These are phyloP conservation scores for Coniochaeta hoffmannii DNA, from an alignment of 2,329 filamentous ascomycete species.

Conservation along the genomic window DNA sequence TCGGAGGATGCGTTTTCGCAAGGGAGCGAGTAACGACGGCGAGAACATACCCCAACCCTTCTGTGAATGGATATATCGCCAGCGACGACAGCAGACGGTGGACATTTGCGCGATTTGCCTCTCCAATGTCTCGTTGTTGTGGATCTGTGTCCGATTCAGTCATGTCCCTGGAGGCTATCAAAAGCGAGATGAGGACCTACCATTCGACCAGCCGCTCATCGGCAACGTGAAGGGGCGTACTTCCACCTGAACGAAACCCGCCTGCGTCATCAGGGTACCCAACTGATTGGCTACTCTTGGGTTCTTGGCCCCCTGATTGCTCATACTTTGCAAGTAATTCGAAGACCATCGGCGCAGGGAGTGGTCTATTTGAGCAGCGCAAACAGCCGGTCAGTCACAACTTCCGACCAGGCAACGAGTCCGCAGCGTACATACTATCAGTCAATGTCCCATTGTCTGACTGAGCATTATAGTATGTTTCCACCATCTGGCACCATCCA, in stretches of 20 bases:
- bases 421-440: conserved; percentile 35
- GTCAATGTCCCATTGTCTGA: conserved; percentile 77
- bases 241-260: conserved; percentile 64
- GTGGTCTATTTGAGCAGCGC: conserved; percentile 37
- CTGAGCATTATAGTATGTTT: conserved; percentile 78
- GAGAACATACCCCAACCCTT: conserved; percentile 34
- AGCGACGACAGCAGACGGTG: conserved; percentile 46
- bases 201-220: conserved; percentile 61
- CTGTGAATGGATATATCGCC: conserved; percentile 49
- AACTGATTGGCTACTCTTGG: conserved; percentile 56
- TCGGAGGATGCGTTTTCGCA: not conserved
- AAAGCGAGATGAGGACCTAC: conserved; percentile 35
- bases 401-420: not conserved
- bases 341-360: conserved; percentile 62
- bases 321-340: conserved; percentile 53
- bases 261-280: conserved; percentile 47
- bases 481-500: conserved; percentile 85
- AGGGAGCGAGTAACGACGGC: not conserved
- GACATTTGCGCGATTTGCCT: conserved; percentile 45
- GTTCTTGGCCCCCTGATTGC: conserved; percentile 59
- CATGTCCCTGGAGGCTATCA: conserved; percentile 4
- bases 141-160: conserved; percentile 29
- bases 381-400: not conserved
- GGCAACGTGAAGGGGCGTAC: conserved; percentile 57
- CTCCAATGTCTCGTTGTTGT: conserved; percentile 45